Percentiles rank a stretch among this genome's conserved stretches.
phyloP scores from a whole-genome alignment of 164 flowering plant genomes.

The Cinnamomum micranthum region DNA sequence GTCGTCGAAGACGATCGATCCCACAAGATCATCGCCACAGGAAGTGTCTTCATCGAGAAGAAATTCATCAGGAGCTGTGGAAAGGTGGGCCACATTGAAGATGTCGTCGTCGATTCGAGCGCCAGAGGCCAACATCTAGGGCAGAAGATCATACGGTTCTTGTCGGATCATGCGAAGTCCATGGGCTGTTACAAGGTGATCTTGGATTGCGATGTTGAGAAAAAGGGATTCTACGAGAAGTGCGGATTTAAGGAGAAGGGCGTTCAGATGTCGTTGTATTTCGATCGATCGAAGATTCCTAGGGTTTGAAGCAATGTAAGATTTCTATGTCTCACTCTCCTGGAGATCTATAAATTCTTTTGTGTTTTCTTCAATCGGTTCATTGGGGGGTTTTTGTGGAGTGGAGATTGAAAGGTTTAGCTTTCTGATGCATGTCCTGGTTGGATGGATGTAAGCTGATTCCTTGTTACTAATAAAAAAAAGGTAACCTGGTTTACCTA shows the following conservation, averaged over 20 bases:
- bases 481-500: too few relatives aligned
- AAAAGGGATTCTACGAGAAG: constrained; percentile 66
- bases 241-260: constrained; percentile 73
- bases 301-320: neutral
- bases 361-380: too few relatives aligned
- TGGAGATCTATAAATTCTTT: too few relatives aligned
- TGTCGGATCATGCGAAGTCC: constrained; percentile 48
- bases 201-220: constrained; percentile 67
- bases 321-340: neutral
- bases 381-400: too few relatives aligned
- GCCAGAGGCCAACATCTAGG: constrained; percentile 69
- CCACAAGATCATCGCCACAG: constrained; percentile 65
- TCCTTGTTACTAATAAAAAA: too few relatives aligned
- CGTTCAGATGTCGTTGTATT: constrained; percentile 73
- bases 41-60: constrained; percentile 74
- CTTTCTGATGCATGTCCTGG: too few relatives aligned
- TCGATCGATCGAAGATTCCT: constrained; percentile 23
- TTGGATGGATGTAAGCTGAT: too few relatives aligned
- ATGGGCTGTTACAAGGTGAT: constrained; percentile 86
- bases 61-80: constrained; percentile 78
- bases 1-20: constrained; percentile 63
- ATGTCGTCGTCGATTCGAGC: constrained; percentile 75
- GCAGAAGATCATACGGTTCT: constrained; percentile 55
- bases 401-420: too few relatives aligned
- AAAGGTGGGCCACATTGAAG: constrained; percentile 88